Evolutionary conservation across 805 yeast species (phyloP).

Genomic region (Sungouiozyma intestinalis): DNA sequence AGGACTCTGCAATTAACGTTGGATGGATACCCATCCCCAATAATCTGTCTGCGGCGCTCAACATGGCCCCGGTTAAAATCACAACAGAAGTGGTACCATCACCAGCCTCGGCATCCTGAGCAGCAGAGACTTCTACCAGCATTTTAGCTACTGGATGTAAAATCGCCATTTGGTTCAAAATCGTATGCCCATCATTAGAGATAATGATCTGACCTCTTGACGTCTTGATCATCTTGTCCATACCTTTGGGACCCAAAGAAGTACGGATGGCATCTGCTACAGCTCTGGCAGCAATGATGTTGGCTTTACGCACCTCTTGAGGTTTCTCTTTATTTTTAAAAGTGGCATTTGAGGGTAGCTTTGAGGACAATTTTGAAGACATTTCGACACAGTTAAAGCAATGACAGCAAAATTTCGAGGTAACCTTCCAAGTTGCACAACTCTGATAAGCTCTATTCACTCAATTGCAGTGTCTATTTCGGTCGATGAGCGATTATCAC

Average conservation of each 20-base stretch:
- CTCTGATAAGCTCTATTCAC: too few species aligned
- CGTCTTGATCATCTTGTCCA: slow-evolving; percentile 98
- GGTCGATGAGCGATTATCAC: too few species aligned
- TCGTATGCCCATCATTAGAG: slow-evolving; percentile 97
- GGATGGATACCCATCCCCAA: slow-evolving; percentile 92
- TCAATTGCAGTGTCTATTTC: too few species aligned
- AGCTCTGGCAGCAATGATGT: slow-evolving; percentile 86
- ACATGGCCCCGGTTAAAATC: slow-evolving; percentile 83
- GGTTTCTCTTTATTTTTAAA: slow-evolving; percentile 93
- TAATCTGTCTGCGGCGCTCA: slow-evolving; percentile 90
- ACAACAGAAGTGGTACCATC: slow-evolving; percentile 99
- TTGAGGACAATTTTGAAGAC: not conserved
- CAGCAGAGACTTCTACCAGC: slow-evolving; percentile 95
- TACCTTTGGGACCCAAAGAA: slow-evolving; percentile 95
- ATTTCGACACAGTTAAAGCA: not conserved
- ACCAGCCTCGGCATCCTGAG: slow-evolving; percentile 99
- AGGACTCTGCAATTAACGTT: slow-evolving; percentile 84
- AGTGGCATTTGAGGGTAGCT: slow-evolving; percentile 63
- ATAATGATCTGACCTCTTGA: slow-evolving; percentile 85
- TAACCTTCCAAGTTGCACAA: too few species aligned
- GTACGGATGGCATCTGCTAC: slow-evolving; percentile 94
- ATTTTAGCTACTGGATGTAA: slow-evolving; percentile 97
- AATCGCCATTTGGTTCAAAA: slow-evolving; percentile 93
- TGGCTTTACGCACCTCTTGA: slow-evolving; percentile 81
- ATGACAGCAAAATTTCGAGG: too few species aligned